phyloP scores from a whole-genome alignment of 208 protist genomes.

The Trichomonas vaginalis region DNA sequence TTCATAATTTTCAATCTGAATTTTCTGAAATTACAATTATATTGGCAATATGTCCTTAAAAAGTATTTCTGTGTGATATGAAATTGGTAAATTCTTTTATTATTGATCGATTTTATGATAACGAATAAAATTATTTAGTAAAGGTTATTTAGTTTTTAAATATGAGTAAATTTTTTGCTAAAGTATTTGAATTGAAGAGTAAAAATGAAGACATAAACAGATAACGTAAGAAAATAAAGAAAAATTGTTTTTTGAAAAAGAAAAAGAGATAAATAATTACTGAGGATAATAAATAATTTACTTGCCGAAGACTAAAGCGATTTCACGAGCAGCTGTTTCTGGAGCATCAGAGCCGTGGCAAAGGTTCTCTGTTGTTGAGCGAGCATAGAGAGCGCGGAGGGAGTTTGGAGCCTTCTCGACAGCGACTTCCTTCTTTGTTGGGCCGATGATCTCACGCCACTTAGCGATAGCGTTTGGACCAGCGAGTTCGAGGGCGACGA shows the following conservation, averaged over 20 bases:
- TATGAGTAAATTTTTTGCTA: neutral
- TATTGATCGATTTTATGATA: neutral
- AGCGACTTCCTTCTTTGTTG: slow-evolving; percentile 14
- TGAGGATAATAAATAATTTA: neutral
- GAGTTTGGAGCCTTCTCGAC: slow-evolving; percentile 15
- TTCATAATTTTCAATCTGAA: neutral
- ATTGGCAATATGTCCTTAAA: neutral
- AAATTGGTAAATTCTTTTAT: neutral
- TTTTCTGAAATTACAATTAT: neutral
- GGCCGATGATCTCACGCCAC: slow-evolving; percentile 16
- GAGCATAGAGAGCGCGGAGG: slow-evolving; percentile 13
- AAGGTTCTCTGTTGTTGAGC: slow-evolving; percentile 8
- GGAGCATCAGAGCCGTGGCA: slow-evolving; percentile 13
- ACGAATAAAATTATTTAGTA: neutral
- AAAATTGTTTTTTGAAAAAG: too few relatives aligned
- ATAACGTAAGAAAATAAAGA: neutral
- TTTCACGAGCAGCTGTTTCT: neutral
- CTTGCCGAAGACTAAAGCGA: slow-evolving; percentile 10
- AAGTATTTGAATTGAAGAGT: neutral
- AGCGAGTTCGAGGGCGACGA: neutral
- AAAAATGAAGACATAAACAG: neutral
- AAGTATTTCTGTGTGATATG: neutral
- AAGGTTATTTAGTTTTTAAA: neutral
- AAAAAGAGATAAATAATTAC: too few relatives aligned
- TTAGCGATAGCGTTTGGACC: slow-evolving; percentile 1